A percentile compares a stretch with the other conserved stretches of the same genome.
phyloP scores from a whole-genome alignment of 2,329 filamentous ascomycete genomes.

The Dissoconium aciculare region DNA sequence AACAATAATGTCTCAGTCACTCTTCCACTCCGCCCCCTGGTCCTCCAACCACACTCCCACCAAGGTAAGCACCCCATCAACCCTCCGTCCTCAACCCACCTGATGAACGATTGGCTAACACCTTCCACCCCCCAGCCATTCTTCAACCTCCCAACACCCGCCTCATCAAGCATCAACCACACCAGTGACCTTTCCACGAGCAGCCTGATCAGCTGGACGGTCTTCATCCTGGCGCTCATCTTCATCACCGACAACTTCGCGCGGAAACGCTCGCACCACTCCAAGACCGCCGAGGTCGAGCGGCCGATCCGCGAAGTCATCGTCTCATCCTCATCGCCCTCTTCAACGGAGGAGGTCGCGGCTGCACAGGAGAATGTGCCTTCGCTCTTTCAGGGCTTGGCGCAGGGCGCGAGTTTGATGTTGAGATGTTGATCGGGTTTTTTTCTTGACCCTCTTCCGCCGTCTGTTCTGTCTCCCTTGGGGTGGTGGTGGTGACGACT shows the following conservation, averaged over 20 bases:
- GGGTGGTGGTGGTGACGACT: no score
- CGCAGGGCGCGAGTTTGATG: background rate
- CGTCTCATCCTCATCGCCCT: no score
- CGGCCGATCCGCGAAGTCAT: no score
- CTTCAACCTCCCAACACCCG: background rate
- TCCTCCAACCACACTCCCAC: background rate
- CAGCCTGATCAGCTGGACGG: background rate
- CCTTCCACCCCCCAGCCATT: background rate
- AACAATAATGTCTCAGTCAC: no score
- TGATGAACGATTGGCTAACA: background rate
- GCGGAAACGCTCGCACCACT: background rate
- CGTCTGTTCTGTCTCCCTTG: background rate
- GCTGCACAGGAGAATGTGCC: background rate
- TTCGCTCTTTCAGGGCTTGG: background rate
- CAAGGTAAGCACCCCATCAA: background rate
- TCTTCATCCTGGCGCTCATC: background rate
- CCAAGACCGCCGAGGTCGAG: background rate
- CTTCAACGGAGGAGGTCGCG: background rate
- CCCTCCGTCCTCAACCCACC: background rate
- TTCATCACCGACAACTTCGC: background rate
- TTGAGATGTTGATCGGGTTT: background rate
- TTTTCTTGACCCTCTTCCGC: background rate
- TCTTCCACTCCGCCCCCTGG: background rate
- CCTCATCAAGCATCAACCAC: no score
- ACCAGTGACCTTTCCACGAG: background rate